Conservation (phyloP, 2,329 filamentous ascomycete genomes). For the Hymenoscyphus infarciens region DNA sequence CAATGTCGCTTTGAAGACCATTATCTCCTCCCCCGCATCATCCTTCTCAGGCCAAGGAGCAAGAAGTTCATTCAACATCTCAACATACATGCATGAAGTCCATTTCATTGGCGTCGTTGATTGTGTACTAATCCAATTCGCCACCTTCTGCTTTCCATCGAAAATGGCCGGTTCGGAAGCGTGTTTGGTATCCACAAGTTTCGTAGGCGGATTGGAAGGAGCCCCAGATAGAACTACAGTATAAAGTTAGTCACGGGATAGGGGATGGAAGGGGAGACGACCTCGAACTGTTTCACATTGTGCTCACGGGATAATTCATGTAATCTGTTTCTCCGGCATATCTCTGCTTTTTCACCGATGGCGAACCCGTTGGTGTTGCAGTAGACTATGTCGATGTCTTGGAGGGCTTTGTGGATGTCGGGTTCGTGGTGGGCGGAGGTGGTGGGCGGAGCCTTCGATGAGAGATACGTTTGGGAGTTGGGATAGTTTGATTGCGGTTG, state of each 20-base stretch:
- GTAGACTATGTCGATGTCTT: slow-evolving; percentile 22
- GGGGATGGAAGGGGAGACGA: slow-evolving; percentile 15
- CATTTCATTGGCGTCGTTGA: slow-evolving; percentile 23
- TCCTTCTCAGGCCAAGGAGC: slow-evolving; percentile 12
- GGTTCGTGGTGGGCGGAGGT: slow-evolving; percentile 17
- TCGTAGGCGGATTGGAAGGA: slow-evolving; percentile 2
- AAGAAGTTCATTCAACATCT: slow-evolving; percentile 19
- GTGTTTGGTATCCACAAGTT: slow-evolving; percentile 4
- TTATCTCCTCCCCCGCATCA: slow-evolving; percentile 14
- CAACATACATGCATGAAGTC: slow-evolving; percentile 28
- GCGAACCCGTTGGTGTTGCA: slow-evolving; percentile 31
- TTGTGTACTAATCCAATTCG: slow-evolving; percentile 22
- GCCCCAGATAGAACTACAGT: neutral
- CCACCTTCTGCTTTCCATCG: slow-evolving; percentile 27
- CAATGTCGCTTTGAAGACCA: slow-evolving; percentile 14
- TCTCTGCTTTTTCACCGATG: slow-evolving; percentile 29
- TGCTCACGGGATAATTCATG: slow-evolving; percentile 25
- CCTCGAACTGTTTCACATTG: slow-evolving; percentile 26
- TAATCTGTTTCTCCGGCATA: slow-evolving; percentile 26
- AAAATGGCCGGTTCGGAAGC: slow-evolving; percentile 23
- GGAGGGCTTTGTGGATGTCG: slow-evolving; percentile 19
- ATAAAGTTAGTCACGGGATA: neutral
- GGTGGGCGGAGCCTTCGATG: slow-evolving; percentile 15
- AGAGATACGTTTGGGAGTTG: slow-evolving; percentile 22
- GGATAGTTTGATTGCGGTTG: slow-evolving; percentile 20